Evolutionary conservation across 2,329 filamentous ascomycete species (phyloP), one percentile per base, ranked within the genome.

Genomic region (Exophiala spinifera): DNA sequence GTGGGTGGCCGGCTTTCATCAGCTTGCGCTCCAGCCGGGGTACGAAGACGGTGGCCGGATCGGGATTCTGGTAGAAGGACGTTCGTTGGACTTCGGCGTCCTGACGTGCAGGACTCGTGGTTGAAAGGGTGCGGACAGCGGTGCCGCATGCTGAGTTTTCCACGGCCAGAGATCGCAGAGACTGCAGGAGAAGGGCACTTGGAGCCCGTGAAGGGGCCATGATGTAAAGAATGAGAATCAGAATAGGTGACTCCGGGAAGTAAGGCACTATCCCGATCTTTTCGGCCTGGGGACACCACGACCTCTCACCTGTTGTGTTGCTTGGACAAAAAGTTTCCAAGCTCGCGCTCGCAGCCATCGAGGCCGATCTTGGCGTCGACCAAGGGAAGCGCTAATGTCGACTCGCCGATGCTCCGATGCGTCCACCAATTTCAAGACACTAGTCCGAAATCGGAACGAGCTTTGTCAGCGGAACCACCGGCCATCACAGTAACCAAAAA

Each of bases 21-120:
- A 96, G 77, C 57, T 79, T 80, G 60, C 81, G 79, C 72, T 94
- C 88, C 54, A 84, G 78, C 68, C 78, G 79, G 44, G 75, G 77
- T 45, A 78, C 83, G 40, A 82, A 79, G 21, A 88, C 87, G n/a
- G 82, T 84, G 59, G 81, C 76, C n/a, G 86, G 87, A 68, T 90
- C 82, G 17, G 72, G 72, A 15, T 68, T 63, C 61, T 69, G 73
- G 65, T 74, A 68, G 63, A 75, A 75, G 31, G 61, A 59, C 37
- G 73, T 66, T 64, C 63, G 70, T 56, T 67, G 57, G 20, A 63
- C 49, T 62, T 74, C 69, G 50, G 67, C 64, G 66, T 79, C 51
- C 23, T 61, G 51, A 46, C 11, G 44, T 34, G 43, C 25, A 42
- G 48, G 34, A 45, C 47, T 44, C 25, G 56, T 53, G 7, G 59